These are phyloP conservation scores for Trypanosomatidae sp. DNA, from an alignment of 208 protist genomes.

Conservation along the genomic window DNA sequence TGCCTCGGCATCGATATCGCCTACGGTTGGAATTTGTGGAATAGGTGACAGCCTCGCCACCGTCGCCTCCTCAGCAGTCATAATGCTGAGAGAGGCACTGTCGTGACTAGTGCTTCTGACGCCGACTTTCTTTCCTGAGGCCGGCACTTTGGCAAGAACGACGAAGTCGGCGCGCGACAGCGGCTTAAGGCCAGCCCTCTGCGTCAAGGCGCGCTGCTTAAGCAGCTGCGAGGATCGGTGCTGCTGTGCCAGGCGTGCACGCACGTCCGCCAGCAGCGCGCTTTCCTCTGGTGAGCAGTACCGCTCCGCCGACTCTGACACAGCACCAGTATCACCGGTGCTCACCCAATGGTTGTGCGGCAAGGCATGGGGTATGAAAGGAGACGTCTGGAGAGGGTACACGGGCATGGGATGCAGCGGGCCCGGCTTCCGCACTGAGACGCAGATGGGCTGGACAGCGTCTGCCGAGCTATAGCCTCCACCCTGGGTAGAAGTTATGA, in stretches of 20 bases:
- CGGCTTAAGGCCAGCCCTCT: background rate
- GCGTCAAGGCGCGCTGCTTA: background rate
- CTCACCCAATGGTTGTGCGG: background rate
- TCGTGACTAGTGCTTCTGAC: background rate
- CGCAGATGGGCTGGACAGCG: background rate
- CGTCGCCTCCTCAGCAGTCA: conserved; percentile 6
- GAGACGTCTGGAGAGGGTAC: background rate
- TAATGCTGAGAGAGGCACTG: background rate
- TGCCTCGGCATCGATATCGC: conserved; percentile 5
- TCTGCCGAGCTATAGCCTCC: background rate
- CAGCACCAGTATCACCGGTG: background rate
- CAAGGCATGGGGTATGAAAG: background rate
- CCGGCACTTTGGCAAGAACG: background rate
- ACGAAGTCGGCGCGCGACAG: background rate
- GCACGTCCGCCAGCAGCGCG: conserved; percentile 19
- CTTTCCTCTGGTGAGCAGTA: conserved; percentile 16
- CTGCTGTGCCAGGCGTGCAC: conserved; percentile 16
- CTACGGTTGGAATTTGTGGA: conserved; percentile 5
- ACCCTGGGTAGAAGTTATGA: background rate
- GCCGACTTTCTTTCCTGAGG: background rate
- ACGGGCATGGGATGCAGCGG: background rate
- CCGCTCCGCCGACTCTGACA: conserved; percentile 1
- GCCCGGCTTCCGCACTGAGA: background rate
- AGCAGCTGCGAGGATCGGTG: conserved; percentile 4
- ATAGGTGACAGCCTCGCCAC: conserved; percentile 24